Evolutionary conservation across 805 yeast genomes (phyloP), one percentile per base, ranked within the genome.

Genomic region (Cyberlindnera euphorbiae): DNA sequence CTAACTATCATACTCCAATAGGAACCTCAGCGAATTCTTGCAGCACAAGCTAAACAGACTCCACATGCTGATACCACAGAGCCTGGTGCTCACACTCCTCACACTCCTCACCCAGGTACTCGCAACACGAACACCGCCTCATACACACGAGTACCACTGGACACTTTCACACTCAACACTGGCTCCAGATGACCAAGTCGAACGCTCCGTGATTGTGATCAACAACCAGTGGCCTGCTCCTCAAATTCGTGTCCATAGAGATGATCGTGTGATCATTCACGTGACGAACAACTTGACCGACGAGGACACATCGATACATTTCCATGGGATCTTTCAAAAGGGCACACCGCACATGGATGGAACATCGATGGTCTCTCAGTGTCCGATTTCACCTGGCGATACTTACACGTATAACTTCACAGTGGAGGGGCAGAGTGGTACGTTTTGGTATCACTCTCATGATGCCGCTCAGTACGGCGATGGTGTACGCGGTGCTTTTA

Each of bases 291-390:
- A 52, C 15, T 53, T 66, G 6, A 61, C 58, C 4, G 28, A 30
- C 11, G 70, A 66, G 33, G 49, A 64, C 0, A 82, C 90, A 11
- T 46, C 74, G 1, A 33, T 74, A n/a, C 81, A 75, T 45, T 73
- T 71, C 52, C 80, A 90, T 63, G 98, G 98, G 38, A 56, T 93
- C 56, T 93, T 83, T 77, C 69, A 64, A 46, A 71, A 79, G 47
- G 84, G 82, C 18, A 63, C 89, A 12, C 67, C 58, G 50, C 79
- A 72, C 55, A 82, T 83, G 90, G 98, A 90, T 60, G 98, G 98
- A 41, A 94, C 96, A 12, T 83, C 82, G 52, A 67, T 75, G 75
- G 69, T 90, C 30, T 77, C 85, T 24, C 97, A 90, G 63, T 45
- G 49, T 18, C 49, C 74, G 2, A 68, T 75, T n/a, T 53, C 53